phyloP scores from a whole-genome alignment of 805 yeast species.

The Saitoella complicata region DNA sequence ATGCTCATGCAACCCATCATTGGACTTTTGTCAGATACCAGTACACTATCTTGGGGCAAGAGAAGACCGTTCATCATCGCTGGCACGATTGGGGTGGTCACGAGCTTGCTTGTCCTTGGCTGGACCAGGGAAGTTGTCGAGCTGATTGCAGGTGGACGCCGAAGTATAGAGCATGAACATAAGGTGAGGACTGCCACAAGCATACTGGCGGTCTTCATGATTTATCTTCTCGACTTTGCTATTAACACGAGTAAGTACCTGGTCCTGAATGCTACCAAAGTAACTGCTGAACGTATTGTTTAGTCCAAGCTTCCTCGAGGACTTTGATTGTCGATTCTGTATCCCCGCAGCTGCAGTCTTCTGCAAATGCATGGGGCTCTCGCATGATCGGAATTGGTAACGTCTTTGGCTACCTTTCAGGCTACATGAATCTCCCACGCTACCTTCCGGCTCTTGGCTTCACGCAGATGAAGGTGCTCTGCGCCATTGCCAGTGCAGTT shows the following conservation, averaged over 20 bases:
- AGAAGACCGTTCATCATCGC: conserved; percentile 41
- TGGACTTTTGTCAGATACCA: conserved; percentile 41
- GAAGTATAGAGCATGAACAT: conserved; percentile 32
- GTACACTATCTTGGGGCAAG: conserved; percentile 31
- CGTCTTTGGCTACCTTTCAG: conserved; percentile 39
- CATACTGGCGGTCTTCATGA: conserved; percentile 36
- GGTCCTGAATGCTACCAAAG: neutral
- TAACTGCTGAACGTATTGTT: neutral
- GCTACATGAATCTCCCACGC: conserved; percentile 29
- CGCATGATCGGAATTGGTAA: conserved; percentile 46
- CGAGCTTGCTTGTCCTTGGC: conserved; percentile 30
- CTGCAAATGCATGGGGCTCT: conserved; percentile 53
- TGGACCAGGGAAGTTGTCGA: conserved; percentile 30
- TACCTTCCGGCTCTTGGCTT: conserved; percentile 28
- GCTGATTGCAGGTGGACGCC: conserved; percentile 14
- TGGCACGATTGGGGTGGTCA: conserved; percentile 34
- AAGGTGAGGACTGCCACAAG: conserved; percentile 13
- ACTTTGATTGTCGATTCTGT: conserved; percentile 49
- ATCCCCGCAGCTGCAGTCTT: conserved; percentile 38
- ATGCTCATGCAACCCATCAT: conserved; percentile 48
- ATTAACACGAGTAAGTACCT: conserved; percentile 20
- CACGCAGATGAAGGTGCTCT: conserved; percentile 36
- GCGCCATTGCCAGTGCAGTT: conserved; percentile 27
- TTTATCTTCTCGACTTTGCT: conserved; percentile 40
- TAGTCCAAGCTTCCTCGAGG: conserved; percentile 43